These are phyloP conservation scores for Fusarium tupiense DNA, from an alignment of 2,329 filamentous ascomycete genomes.

Conservation along the genomic window DNA sequence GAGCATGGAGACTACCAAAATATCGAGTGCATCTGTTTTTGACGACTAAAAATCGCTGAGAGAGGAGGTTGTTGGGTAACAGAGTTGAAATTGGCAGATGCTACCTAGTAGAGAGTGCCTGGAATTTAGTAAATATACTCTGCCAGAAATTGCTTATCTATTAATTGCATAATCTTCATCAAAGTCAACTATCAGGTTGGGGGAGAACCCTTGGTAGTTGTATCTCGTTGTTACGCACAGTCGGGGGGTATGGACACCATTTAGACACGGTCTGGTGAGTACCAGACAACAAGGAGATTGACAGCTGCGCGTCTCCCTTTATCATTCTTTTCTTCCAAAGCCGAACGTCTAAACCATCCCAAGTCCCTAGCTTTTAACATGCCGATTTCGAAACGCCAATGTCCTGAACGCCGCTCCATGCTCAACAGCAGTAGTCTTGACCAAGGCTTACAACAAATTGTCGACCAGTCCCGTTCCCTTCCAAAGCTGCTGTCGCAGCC, in stretches of 20 bases:
- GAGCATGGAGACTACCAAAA: background rate
- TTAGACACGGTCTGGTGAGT: constrained; percentile 25
- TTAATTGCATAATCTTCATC: constrained; percentile 24
- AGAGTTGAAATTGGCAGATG: background rate
- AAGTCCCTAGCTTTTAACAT: constrained; percentile 38
- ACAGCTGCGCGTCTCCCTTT: constrained; percentile 30
- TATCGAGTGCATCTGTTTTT: background rate
- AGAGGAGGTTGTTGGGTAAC: background rate
- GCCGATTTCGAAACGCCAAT: constrained; percentile 43
- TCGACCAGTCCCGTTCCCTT: constrained; percentile 1
- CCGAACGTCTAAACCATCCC: constrained; percentile 26
- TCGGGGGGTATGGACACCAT: constrained; percentile 36
- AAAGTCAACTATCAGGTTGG: constrained; percentile 36
- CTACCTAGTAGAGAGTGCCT: background rate
- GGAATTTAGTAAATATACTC: background rate
- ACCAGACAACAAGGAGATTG: constrained; percentile 25
- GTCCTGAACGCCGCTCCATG: constrained; percentile 45
- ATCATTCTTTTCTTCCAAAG: constrained; percentile 32
- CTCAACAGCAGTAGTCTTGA: constrained; percentile 26
- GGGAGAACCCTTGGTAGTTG: background rate
- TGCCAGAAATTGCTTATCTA: background rate
- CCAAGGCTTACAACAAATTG: constrained; percentile 12
- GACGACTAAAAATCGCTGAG: background rate
- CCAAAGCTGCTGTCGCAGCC: constrained; percentile 7
- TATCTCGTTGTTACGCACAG: constrained; percentile 1